Evolutionary conservation across 1,139 yeast species (phyloP), one percentile per base, ranked within the genome.

Genomic region (Zhuliangozyma parablackwelliae): DNA sequence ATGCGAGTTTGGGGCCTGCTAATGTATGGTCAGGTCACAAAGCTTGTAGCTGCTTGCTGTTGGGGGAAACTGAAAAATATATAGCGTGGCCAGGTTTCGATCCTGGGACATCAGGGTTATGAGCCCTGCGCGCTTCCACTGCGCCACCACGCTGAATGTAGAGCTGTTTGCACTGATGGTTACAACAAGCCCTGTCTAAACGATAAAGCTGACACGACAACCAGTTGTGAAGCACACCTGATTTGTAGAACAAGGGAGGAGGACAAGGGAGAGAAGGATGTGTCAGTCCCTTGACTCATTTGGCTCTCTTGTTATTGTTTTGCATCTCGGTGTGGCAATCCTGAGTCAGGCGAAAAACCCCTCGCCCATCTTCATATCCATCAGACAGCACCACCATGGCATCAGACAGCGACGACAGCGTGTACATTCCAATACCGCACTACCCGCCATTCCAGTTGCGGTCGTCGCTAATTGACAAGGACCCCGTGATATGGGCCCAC

Each of bases 121-220:
- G 94, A 84, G 94, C 94, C 94, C 95, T 83, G 95, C 95, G 94
- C 95, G 95, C 95, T 86, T 84, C 95, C 95, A 80, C 95, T 86
- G 95, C 95, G 95, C 92, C 94, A 85, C 89, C 79, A 80, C 85
- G 87, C 86, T 69, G 41, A 26, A 23, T 31, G 26, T 9, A 9
- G 26, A 24, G n/a, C n/a, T 9, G n/a, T 5, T 24, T 3, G 26
- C 26, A 5, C n/a, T 16, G 16, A 5, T 24, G 10, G 26, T 9
- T 3, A 24, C n/a, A 24, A 24, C n/a, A 10, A 24, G 26, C 7
- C 26, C 16, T 3, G 16, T 16, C 16, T 16, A 16, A 4, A 16
- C 16, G 4, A 16, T 16, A 16, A 4, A 16, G 16, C 16, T 16
- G 4, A 16, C 16, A 16, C 16, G 4, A 16, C 16, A 16, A 16